phyloP scores from a whole-genome alignment of 164 flowering plant species.

The Dillenia turbinata region DNA sequence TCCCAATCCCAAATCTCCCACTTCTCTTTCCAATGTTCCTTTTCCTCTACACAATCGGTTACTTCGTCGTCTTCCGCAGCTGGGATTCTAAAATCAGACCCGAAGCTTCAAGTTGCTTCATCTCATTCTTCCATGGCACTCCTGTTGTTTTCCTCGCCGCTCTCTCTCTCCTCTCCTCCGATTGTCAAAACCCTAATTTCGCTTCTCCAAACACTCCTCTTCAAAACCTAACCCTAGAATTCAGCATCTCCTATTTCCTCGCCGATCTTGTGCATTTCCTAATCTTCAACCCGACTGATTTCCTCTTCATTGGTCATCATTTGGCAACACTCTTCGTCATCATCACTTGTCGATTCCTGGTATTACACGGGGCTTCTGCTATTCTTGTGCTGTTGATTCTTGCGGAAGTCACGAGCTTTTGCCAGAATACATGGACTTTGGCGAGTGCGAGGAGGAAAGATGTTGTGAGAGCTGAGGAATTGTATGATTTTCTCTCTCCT shows the following conservation, averaged over 20 bases:
- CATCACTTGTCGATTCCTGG: conserved; percentile 70
- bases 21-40: conserved; percentile 47
- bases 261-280: conserved; percentile 71
- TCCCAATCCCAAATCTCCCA: conserved; percentile 23
- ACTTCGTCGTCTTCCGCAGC: conserved; percentile 50
- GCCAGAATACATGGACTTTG: conserved; percentile 90
- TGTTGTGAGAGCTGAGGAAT: conserved; percentile 30
- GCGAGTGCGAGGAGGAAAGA: conserved; percentile 49
- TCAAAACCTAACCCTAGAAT: conserved; percentile 63
- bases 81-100: conserved; percentile 62
- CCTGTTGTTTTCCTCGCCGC: conserved; percentile 68
- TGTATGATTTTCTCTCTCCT: conserved; percentile 48
- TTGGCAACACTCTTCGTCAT: conserved; percentile 81
- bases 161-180: conserved; percentile 23
- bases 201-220: conserved; percentile 50
- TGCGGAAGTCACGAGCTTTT: conserved; percentile 79
- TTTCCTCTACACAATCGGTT: conserved; percentile 42
- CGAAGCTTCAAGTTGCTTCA: conserved; percentile 76
- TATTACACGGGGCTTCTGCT: conserved; percentile 56
- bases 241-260: conserved; percentile 72
- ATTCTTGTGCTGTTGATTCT: conserved; percentile 55
- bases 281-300: conserved; percentile 59
- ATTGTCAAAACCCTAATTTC: conserved; percentile 27
- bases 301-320: conserved; percentile 87
- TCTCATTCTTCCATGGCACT: conserved; percentile 78